Evolutionary conservation across 768 basidiomycete genomes (phyloP), one percentile per base, ranked within the genome.

Genomic region (Naematelia aurantialba): DNA sequence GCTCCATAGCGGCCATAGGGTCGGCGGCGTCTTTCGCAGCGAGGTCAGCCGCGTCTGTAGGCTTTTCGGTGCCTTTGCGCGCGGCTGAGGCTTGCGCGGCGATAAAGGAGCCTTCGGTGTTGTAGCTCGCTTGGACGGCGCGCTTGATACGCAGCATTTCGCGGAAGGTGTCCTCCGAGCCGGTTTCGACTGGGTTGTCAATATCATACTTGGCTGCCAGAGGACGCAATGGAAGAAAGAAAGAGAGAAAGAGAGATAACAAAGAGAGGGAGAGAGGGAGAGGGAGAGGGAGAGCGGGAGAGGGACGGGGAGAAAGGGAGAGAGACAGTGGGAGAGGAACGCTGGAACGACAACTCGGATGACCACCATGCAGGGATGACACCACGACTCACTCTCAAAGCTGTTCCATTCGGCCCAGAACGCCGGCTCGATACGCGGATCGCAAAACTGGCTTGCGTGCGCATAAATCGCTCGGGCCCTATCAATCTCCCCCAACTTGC

Each of bases 401-500:
- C 81, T 82, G 76, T 98, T 92, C 96, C 92, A 98, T 74, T 96
- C 91, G 27, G 82, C 78, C 96, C 96, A 98, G 82, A 98, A 98
- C 60, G 86, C 85, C 31, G 91, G 87, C 73, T 89, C 85, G 12
- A 74, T 66, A 17, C 94, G 84, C 12, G 94, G 94, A 74, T 98
- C 94, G 77, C 94, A 99, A 83, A 99, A 98, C 72, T 99, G 96
- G 19, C 90, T 91, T 0, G 96, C 94, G 73, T 98, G 94, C 1
- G 92, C 94, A 67, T 94, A 98, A 65, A 98, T 88, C 1, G 92
- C 88, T 50, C 96, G 85, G 12, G 96, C 96, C 24, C 96, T 84
- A 79, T 99, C 96, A 77, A 99, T 98, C 80, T 99, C 96, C 55
- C 96, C 96, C 31, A 99, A 85, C 76, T 99, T 99, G 67, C 94